Conservation (phyloP, 2,329 filamentous ascomycete species). For the Claviceps sp. region DNA sequence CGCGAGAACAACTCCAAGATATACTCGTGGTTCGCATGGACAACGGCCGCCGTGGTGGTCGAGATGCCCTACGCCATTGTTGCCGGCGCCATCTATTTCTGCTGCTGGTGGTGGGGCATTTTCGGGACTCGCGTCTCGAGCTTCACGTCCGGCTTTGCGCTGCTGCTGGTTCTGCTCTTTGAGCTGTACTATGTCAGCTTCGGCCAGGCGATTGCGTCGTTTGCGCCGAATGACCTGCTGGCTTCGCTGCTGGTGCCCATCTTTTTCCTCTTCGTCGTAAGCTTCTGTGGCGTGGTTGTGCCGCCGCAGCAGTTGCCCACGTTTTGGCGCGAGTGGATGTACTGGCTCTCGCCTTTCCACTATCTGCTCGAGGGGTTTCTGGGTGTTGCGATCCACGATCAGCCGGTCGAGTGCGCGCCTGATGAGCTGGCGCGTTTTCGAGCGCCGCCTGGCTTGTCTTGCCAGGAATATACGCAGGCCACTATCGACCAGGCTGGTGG, state of each 20-base stretch:
- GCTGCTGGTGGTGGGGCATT: constrained; percentile 43
- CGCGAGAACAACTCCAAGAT: constrained; percentile 68
- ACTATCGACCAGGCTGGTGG: constrained; percentile 43
- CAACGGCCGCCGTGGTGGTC: constrained; percentile 48
- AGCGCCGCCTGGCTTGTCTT: constrained; percentile 44
- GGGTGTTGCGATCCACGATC: constrained; percentile 37
- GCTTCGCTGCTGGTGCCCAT: constrained; percentile 53
- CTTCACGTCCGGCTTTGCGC: constrained; percentile 47
- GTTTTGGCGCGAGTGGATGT: constrained; percentile 55
- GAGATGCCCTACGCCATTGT: constrained; percentile 59
- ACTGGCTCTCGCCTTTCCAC: constrained; percentile 53
- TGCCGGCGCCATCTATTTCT: constrained; percentile 36
- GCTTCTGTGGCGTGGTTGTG: constrained; percentile 59
- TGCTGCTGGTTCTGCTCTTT: constrained; percentile 51
- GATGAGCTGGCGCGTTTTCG: constrained; percentile 47
- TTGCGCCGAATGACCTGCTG: constrained; percentile 52
- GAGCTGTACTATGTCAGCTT: constrained; percentile 53
- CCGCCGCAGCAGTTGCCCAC: constrained; percentile 41
- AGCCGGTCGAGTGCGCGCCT: constrained; percentile 39
- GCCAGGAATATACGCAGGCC: constrained; percentile 41
- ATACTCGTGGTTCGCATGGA: constrained; percentile 63
- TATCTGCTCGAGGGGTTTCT: constrained; percentile 53
- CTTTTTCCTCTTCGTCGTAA: constrained; percentile 57
- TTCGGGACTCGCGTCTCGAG: constrained; percentile 35
- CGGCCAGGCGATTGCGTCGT: constrained; percentile 53